A percentile compares a stretch with the other conserved stretches of the same genome.
These are phyloP conservation scores for Tetrahymena thermophila DNA, from an alignment of 73 alveolate genomes.

Conservation along the genomic window DNA sequence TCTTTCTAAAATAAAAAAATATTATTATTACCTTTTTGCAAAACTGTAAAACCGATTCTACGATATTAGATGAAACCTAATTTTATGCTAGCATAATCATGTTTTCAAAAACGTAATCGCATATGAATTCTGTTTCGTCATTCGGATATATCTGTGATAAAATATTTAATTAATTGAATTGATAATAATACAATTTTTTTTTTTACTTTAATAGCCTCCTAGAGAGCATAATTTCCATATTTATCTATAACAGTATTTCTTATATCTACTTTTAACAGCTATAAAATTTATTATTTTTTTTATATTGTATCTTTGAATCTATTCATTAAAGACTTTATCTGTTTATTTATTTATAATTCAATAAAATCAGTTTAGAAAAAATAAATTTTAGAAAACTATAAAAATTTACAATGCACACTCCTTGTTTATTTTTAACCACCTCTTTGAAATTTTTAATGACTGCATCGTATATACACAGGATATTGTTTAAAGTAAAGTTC, in stretches of 20 bases:
- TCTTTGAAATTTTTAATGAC: neutral
- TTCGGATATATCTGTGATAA: neutral
- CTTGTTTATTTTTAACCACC: neutral
- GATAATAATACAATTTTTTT: neutral
- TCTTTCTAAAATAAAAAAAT: no score
- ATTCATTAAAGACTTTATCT: neutral
- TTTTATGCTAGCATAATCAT: neutral
- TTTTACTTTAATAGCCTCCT: neutral
- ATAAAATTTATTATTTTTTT: neutral
- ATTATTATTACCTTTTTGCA: neutral
- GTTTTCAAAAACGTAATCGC: neutral
- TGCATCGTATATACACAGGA: neutral
- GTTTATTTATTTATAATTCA: neutral
- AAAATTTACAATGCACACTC: neutral
- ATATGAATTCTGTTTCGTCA: neutral
- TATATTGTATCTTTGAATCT: neutral
- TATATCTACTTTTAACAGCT: neutral
- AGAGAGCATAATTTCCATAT: neutral
- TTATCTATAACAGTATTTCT: neutral
- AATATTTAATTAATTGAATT: neutral
- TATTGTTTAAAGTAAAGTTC: neutral
- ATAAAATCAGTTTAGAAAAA: neutral
- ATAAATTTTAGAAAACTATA: neutral
- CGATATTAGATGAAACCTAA: neutral
- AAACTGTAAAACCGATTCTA: neutral